Evolutionary conservation across 2,329 filamentous ascomycete genomes (phyloP).

Genomic region (Fusarium domesticum): DNA sequence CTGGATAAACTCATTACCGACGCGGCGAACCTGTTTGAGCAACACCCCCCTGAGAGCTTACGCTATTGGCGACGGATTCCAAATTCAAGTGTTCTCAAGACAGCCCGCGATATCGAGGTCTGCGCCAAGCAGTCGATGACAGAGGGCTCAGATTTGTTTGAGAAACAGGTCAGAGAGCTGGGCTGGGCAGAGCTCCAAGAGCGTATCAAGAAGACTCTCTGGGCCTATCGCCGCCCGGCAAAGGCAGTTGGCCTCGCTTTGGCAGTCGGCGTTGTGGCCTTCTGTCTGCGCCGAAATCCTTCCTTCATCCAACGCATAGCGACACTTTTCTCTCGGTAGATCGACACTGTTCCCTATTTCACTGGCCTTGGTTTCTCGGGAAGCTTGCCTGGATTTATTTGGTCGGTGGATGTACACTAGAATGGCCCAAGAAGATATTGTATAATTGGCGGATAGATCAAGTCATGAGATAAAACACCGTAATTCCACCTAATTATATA

Average conservation of each 20-base stretch:
- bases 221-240: conserved; percentile 64
- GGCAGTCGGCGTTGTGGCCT: conserved; percentile 63
- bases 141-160: conserved; percentile 67
- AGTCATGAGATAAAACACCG: background rate
- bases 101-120: conserved; percentile 55
- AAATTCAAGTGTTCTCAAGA: conserved; percentile 77
- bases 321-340: conserved; percentile 26
- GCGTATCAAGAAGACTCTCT: conserved; percentile 40
- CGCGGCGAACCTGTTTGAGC: conserved; percentile 61
- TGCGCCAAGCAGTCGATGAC: conserved; percentile 56
- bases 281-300: conserved; percentile 59
- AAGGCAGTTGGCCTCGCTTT: conserved; percentile 62
- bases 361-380: background rate
- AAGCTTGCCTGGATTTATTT: too few species aligned
- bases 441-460: background rate
- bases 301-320: conserved; percentile 27
- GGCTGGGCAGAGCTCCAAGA: conserved; percentile 54
- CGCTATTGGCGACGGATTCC: conserved; percentile 72
- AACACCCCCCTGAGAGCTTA: conserved; percentile 70
- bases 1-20: conserved; percentile 72
- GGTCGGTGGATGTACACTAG: background rate
- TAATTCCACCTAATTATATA: conserved; percentile 7
- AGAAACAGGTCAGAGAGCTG: conserved; percentile 70
- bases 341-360: background rate
- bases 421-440: background rate